Conservation (phyloP, 495 filamentous ascomycete species). For the Trypethelium eluteriae region DNA sequence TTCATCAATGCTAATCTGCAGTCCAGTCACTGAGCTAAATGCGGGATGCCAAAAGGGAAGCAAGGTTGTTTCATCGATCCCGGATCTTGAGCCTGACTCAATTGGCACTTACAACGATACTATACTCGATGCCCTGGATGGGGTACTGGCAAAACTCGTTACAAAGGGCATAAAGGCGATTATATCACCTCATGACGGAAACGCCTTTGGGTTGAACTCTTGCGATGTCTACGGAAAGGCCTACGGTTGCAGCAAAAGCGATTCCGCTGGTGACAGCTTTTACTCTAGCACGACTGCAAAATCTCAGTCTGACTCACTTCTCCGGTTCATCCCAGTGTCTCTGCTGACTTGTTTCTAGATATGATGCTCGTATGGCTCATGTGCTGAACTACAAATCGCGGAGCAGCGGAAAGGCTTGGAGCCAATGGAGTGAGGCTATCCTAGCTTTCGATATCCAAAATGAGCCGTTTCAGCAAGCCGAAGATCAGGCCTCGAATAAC, state of each 20-base stretch:
- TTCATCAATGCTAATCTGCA: background rate
- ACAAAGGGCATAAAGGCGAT: constrained; percentile 37
- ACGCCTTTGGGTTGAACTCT: constrained; percentile 30
- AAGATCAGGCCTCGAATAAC: constrained; percentile 23
- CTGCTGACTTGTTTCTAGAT: constrained; percentile 19
- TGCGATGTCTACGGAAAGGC: constrained; percentile 30
- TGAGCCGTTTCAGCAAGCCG: constrained; percentile 33
- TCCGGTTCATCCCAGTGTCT: background rate
- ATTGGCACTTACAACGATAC: constrained; percentile 32
- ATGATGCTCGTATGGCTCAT: constrained; percentile 31
- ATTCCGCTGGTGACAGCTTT: constrained; percentile 24
- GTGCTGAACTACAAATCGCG: constrained; percentile 35
- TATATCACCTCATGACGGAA: constrained; percentile 39
- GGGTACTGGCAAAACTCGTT: constrained; percentile 28
- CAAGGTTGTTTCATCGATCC: constrained; percentile 20
- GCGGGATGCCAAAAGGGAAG: constrained; percentile 31
- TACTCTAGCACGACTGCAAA: constrained; percentile 30
- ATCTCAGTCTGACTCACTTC: background rate
- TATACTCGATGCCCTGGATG: constrained; percentile 34
- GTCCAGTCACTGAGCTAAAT: constrained; percentile 16
- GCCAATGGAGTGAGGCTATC: constrained; percentile 34
- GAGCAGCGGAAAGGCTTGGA: constrained; percentile 32
- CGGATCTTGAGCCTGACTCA: constrained; percentile 22
- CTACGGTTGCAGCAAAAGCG: constrained; percentile 16
- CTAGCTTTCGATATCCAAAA: constrained; percentile 40